A percentile compares a stretch with the other conserved stretches of the same genome.
phyloP scores from a whole-genome alignment of 306 rosid genomes.

The Quercus aquifolioides region DNA sequence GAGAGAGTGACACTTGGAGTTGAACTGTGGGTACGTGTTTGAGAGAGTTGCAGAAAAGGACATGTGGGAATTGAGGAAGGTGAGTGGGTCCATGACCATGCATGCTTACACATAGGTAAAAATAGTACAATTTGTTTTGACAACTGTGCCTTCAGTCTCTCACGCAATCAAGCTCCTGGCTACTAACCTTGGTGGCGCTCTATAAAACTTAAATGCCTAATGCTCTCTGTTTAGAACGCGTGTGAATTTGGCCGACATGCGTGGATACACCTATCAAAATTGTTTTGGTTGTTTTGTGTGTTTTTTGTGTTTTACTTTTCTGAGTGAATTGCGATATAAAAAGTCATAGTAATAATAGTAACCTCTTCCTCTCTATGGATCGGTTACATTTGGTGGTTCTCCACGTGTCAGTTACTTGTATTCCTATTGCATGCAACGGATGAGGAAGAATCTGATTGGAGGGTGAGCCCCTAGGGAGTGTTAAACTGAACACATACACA shows the following conservation, averaged over 20 bases:
- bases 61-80: conserved; percentile 33
- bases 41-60: conserved; percentile 26
- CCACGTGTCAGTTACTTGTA: conserved; percentile 22
- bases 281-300: conserved; percentile 34
- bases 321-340: not conserved
- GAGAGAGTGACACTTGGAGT: conserved; percentile 64
- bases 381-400: conserved; percentile 50
- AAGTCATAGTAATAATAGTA: no score
- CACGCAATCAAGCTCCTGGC: conserved; percentile 28
- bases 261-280: conserved; percentile 73
- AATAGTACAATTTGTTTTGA: not conserved
- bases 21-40: conserved; percentile 75
- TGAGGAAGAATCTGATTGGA: conserved; percentile 30
- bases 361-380: not conserved
- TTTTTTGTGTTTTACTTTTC: not conserved
- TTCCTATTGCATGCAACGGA: conserved; percentile 31
- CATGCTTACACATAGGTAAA: conserved; percentile 49
- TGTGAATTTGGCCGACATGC: conserved; percentile 62
- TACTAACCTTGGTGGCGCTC: conserved; percentile 3
- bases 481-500: not conserved
- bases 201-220: not conserved
- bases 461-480: conserved; percentile 1
- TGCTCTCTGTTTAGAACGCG: conserved; percentile 31
- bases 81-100: conserved; percentile 74
- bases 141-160: not conserved